phyloP scores from a whole-genome alignment of 1,284 basidiomycete species.

The Cutaneotrichosporon cavernicola region DNA sequence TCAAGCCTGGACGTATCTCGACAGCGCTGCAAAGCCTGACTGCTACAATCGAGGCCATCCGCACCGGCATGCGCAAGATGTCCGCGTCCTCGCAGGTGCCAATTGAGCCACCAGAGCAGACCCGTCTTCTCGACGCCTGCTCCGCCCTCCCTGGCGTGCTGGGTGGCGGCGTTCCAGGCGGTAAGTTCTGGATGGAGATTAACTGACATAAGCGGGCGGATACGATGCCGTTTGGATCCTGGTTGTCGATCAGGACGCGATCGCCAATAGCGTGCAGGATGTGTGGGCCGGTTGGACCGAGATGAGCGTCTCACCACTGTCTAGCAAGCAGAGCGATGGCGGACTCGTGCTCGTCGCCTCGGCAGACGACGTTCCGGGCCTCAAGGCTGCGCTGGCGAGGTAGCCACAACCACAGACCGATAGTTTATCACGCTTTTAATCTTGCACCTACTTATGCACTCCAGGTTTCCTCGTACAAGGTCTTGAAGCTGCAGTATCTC shows the following conservation, averaged over 20 bases:
- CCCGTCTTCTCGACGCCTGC: conserved; percentile 78
- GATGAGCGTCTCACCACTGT: conserved; percentile 75
- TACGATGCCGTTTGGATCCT: conserved; percentile 96
- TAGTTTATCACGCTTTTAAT: not conserved
- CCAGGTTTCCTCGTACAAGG: not conserved
- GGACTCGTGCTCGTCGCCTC: conserved; percentile 66
- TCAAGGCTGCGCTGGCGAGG: conserved; percentile 54
- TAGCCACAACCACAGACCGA: not conserved
- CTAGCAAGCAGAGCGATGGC: conserved; percentile 70
- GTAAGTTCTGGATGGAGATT: conserved; percentile 45
- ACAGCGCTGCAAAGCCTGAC: conserved; percentile 9
- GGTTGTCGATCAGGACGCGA: conserved; percentile 60
- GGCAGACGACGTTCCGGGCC: conserved; percentile 62
- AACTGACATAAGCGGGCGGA: conserved; percentile 69
- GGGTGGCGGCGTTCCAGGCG: conserved; percentile 94
- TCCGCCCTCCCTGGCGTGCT: conserved; percentile 76
- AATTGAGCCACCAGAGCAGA: conserved; percentile 90
- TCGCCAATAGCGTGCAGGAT: conserved; percentile 60
- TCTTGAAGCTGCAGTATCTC: no score
- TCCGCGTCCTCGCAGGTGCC: conserved; percentile 75
- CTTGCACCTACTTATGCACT: not conserved
- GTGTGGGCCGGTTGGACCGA: conserved; percentile 73
- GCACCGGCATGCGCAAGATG: conserved; percentile 81
- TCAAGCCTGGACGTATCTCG: not conserved
- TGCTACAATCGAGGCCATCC: conserved; percentile 62